These are phyloP conservation scores for Hypoxylon fragiforme DNA, from an alignment of 495 filamentous ascomycete genomes.

Conservation along the genomic window DNA sequence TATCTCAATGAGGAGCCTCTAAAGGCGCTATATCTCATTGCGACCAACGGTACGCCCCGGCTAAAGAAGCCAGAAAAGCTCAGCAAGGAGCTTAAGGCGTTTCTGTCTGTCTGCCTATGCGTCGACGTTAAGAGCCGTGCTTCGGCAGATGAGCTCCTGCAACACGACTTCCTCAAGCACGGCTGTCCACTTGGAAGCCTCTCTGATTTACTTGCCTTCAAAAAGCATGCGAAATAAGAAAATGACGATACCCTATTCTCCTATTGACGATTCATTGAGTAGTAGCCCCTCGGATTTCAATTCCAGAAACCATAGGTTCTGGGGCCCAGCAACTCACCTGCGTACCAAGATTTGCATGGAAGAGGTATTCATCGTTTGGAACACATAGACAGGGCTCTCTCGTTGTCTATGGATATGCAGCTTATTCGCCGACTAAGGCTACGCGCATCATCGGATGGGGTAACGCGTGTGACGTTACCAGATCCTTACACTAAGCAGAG, in stretches of 20 bases:
- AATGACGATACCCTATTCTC: conserved; percentile 29
- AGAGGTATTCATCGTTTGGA: conserved; percentile 22
- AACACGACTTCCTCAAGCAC: conserved; percentile 75
- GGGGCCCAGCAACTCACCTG: conserved; percentile 12
- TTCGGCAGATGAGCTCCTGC: conserved; percentile 82
- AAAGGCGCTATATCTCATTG: conserved; percentile 95
- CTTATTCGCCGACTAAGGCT: conserved; percentile 7
- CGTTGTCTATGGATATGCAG: conserved; percentile 20
- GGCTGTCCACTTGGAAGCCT: conserved; percentile 80
- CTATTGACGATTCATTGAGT: conserved; percentile 12
- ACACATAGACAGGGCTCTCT: conserved; percentile 27
- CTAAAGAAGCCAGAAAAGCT: conserved; percentile 97
- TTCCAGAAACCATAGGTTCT: conserved; percentile 6
- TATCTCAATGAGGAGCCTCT: conserved; percentile 98
- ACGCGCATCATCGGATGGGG: conserved; percentile 5
- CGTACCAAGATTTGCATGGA: conserved; percentile 23
- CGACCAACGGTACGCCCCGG: conserved; percentile 93
- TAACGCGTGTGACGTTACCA: conserved; percentile 10
- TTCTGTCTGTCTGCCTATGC: conserved; percentile 92
- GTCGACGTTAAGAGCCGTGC: conserved; percentile 95
- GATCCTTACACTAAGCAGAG: neutral
- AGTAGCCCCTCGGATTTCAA: conserved; percentile 14
- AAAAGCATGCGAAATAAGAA: conserved; percentile 55
- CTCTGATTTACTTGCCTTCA: conserved; percentile 82
- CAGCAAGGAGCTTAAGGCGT: conserved; percentile 93